Base-by-base conservation (phyloP, 768 basidiomycete genomes). In the Amyloporia xantha region DNA sequence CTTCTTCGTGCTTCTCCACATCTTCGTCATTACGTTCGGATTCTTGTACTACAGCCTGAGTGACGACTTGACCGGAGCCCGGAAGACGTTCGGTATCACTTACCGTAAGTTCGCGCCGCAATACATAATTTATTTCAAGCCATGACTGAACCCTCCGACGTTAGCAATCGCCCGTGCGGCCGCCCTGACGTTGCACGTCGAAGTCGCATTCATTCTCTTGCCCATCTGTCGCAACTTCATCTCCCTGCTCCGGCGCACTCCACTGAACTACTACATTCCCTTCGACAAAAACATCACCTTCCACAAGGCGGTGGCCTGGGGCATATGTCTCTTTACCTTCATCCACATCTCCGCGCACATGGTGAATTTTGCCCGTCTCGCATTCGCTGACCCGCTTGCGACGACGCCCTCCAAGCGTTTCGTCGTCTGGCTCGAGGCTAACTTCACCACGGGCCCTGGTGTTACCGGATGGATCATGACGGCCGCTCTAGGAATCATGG, bases 191-290 rank as follows among this genome's bases (percentile, higher is more conserved):
- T 78, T 96, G 7, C 91, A 96, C 59, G 76, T 95, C 59, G 90
- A 96, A 67, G 84, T 91, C 51, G 81, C 90, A 54, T 90, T 95
- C 73, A 93, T 98, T 66, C 81, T 97, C 43, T 78, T 98, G 25
- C 95, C 94, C 23, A 79, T 97, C 63, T 97, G 94, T 76, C 82
- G 94, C 52, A 94, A 91, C 70, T 91, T 96, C 69, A 79, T 96
- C 66, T 94, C 92, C 20, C 57, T 94, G 40, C 75, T 95, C 41
- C 86, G 95, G 23, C 81, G 84, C 46, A 91, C 91, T 1, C 81
- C 92, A 2, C 72, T 98, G 51, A 90, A 89, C 69, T 75, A 79
- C 54, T 67, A 91, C 69, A 88, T 95, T 54, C 91, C 91, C 19
- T 95, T 97, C 62, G 93, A 95, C 74, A 87, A 92, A 72, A 91